A percentile compares a stretch with the other conserved stretches of the same genome.
phyloP scores from a whole-genome alignment of 2,329 filamentous ascomycete genomes.

The Biscogniauxia marginata region DNA sequence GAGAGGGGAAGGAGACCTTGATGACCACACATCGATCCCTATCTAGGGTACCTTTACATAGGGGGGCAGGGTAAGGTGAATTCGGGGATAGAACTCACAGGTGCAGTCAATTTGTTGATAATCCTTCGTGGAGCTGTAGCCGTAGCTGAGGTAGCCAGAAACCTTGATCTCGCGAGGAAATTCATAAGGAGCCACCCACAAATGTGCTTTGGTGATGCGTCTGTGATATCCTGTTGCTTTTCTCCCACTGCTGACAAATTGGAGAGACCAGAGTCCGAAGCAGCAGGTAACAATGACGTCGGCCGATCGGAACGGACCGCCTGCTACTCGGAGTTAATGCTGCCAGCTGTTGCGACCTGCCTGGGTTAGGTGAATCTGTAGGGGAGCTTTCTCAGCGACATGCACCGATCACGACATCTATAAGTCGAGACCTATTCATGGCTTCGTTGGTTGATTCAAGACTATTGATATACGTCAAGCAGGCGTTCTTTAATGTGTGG shows the following conservation, averaged over 20 bases:
- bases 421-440: no score
- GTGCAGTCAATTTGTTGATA: slow-evolving; percentile 28
- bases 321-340: not conserved
- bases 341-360: slow-evolving; percentile 7
- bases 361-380: slow-evolving; percentile 6
- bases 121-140: slow-evolving; percentile 19
- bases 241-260: slow-evolving; percentile 25
- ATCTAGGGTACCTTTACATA: not conserved
- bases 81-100: slow-evolving; percentile 26
- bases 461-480: no score
- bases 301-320: slow-evolving; percentile 11
- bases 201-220: not conserved
- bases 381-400: not conserved
- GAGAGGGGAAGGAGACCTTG: slow-evolving; percentile 10
- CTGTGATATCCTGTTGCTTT: slow-evolving; percentile 4
- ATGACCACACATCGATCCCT: slow-evolving; percentile 8
- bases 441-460: no score
- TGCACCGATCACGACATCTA: no score
- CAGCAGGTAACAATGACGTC: slow-evolving; percentile 20
- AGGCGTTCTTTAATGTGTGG: no score
- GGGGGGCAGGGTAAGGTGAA: not conserved
- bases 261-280: not conserved
- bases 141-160: slow-evolving; percentile 30
- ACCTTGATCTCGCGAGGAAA: slow-evolving; percentile 37
- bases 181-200: slow-evolving; percentile 37